Evolutionary conservation across 768 basidiomycete genomes (phyloP), one percentile per base, ranked within the genome.

Genomic region (Pholiota microspora): DNA sequence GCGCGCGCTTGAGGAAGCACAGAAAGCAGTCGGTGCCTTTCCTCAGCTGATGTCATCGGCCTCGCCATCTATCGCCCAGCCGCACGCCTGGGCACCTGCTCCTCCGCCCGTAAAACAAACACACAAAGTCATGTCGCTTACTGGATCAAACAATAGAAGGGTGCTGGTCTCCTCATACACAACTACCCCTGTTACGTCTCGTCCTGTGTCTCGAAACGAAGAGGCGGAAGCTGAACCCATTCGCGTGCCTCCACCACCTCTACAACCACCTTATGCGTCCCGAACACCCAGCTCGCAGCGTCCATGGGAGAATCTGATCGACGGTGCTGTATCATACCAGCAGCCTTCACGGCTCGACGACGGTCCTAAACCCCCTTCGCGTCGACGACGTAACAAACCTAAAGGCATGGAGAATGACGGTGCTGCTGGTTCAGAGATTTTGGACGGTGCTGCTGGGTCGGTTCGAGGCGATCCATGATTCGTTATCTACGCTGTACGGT

Each of bases 51-150:
- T 66, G 2, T 69, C 62, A 21, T 34, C 62, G 31, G 32, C 42
- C 16, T 18, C 46, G 36, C 53, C 56, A 7, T 51, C 59, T 34
- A 46, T 45, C 23, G 31, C 38, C 16, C 59, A 51, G 55, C 57
- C 35, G n/a, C 56, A 48, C 24, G 56, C 51, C 5, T 27, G 29
- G 9, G 40, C 40, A 18, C 7, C 35, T 47, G 59, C 35, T 56
- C 67, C 74, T 0, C 61, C 60, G 9, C 65, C 73, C 13, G 32
- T 52, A 0, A 57, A 60, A 18, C 70, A 77, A 45, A 74, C 78
- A 0, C 83, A 82, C 56, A 85, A 80, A 63, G 82, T 87, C 8
- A 59, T 88, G 21, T 86, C 87, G 7, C 60, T 89, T 31, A 78
- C 79, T 12, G 60, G 56, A 23, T 12, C 50, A 13, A 55, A 53